Base-by-base conservation (phyloP, 2,329 filamentous ascomycete genomes). In the Fusarium sterilihyphosum region DNA sequence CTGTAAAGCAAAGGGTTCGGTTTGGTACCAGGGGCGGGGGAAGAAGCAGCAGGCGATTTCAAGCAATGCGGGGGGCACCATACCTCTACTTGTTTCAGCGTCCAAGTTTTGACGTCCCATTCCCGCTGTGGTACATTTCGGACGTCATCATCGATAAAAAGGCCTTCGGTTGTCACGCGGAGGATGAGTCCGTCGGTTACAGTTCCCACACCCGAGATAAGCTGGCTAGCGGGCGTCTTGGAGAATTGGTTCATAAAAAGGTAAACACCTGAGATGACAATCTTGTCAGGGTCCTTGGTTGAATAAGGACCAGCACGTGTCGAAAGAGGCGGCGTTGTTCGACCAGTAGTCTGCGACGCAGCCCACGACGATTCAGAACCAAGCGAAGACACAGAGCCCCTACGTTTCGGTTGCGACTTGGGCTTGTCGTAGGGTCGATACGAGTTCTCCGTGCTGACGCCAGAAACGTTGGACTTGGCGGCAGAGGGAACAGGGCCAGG, bases 41-140 rank as follows among this genome's bases (percentile, higher is more conserved):
- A 82, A 74, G 84, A 81, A 75, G 84, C 79, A 78, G 84, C 78
- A 44, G 82, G 83, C 75, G 83, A 81, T 80, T 85, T 85, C 81
- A 89, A 85, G 82, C 85, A 90, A 82, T 92, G 89, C 79, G 89
- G 88, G 80, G 91, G 90, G 81, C 92, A 95, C 90, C 92, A 94
- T 86, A 96, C 92, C 89, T 98, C 96, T 83, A 97, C 91, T 74
- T 93, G 86, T 85, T 97, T 98, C 84, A 99, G 89, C 49, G 95
- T 98, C 96, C 96, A 98, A 33, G 96, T 95, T 83, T 98, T 98
- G 80, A 98, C 91, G 82, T 99, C 96, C 96, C 96, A 99, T 84
- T 99, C 96, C 68, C 96, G 91, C 84, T 98, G 95, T n/a, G 94
- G 92, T 22, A 98, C 94, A 71, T 92, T 91, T 50, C 95, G 92